phyloP scores from a whole-genome alignment of 768 basidiomycete species.

The Termitomyces sp. region DNA sequence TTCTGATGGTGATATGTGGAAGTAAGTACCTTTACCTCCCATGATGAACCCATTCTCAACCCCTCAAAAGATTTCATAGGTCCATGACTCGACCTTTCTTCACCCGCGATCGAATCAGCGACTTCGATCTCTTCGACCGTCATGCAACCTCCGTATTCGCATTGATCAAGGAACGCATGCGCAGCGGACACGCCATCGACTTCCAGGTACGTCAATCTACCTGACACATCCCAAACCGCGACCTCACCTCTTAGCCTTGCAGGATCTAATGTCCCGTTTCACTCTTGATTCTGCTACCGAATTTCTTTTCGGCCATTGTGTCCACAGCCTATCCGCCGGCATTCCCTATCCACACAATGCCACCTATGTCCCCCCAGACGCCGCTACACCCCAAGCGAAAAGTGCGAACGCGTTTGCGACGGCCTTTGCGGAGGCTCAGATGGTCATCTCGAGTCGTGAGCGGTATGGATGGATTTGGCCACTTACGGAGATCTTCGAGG shows the following conservation, averaged over 20 bases:
- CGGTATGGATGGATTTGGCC: conserved; percentile 52
- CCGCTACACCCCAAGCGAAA: conserved; percentile 21
- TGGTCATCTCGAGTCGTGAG: conserved; percentile 37
- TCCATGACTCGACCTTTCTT: conserved; percentile 65
- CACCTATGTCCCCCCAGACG: conserved; percentile 18
- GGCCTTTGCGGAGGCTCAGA: conserved; percentile 49
- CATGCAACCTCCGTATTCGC: conserved; percentile 43
- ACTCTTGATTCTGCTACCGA: conserved; percentile 67
- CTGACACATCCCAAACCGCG: not conserved
- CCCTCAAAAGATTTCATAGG: conserved; percentile 50
- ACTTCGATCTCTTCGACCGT: conserved; percentile 60
- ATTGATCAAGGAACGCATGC: conserved; percentile 44
- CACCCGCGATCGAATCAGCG: conserved; percentile 52
- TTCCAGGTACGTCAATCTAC: conserved; percentile 40
- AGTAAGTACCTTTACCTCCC: conserved; percentile 18
- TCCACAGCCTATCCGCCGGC: conserved; percentile 46
- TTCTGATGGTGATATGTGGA: conserved; percentile 55
- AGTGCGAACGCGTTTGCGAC: conserved; percentile 40
- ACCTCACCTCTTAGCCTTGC: not conserved
- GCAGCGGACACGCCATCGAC: conserved; percentile 50
- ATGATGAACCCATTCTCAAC: not conserved
- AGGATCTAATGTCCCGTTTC: conserved; percentile 60
- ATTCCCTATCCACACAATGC: conserved; percentile 52
- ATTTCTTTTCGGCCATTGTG: conserved; percentile 60
- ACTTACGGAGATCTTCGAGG: conserved; percentile 43